phyloP scores from a whole-genome alignment of 805 yeast genomes.

The Teunomyces atbi region DNA sequence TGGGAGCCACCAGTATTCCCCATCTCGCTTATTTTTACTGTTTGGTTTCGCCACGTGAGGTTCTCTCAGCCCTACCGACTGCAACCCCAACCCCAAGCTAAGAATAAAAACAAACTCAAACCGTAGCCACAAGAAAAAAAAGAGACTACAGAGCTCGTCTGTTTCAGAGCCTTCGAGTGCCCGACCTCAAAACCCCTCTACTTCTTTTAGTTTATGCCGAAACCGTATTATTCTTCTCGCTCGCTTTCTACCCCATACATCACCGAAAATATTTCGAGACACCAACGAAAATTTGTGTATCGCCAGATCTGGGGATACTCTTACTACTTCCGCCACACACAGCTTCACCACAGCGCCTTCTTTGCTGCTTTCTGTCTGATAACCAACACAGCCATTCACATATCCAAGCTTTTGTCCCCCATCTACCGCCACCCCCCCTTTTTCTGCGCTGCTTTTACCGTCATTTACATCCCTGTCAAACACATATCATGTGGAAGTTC shows the following conservation, averaged over 20 bases:
- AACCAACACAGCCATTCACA: not conserved
- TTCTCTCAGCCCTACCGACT: too few species aligned
- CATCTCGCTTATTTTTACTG: too few species aligned
- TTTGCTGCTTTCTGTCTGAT: not conserved
- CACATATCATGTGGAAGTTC: conserved; percentile 7
- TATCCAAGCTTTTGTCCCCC: not conserved
- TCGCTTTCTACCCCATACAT: not conserved
- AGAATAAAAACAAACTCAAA: too few species aligned
- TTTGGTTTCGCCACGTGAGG: too few species aligned
- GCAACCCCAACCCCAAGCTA: too few species aligned
- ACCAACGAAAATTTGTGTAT: not conserved
- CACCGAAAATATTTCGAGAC: not conserved
- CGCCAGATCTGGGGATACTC: not conserved
- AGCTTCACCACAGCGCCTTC: not conserved
- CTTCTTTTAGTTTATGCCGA: too few species aligned
- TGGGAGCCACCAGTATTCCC: too few species aligned
- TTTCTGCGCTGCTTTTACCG: not conserved
- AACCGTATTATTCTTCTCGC: not conserved
- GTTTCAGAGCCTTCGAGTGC: too few species aligned
- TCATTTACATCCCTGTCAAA: not conserved
- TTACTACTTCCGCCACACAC: not conserved
- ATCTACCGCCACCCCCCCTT: too few species aligned
- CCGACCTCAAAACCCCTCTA: too few species aligned
- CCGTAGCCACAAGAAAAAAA: too few species aligned
- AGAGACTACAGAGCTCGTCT: too few species aligned